Evolutionary conservation across 306 rosid genomes (phyloP), one percentile per base, ranked within the genome.

Genomic region (Cucurbita pepo): DNA sequence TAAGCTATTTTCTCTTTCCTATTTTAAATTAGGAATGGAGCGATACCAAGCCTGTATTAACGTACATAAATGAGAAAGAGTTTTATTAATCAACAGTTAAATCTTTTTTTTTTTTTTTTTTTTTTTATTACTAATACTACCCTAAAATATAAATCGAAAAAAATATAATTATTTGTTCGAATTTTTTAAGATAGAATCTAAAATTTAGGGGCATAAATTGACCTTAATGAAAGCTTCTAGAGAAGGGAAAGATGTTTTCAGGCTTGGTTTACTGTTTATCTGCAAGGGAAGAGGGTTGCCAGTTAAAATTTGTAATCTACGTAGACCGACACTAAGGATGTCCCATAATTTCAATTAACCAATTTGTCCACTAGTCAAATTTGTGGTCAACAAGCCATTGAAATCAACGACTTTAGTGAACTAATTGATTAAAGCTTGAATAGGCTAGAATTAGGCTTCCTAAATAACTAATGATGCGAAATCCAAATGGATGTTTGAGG

Each of bases 391-490:
- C 56, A 66, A 66, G 40, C 1, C 56, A 66, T 43, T 41, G 19
- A 66, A 45, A 66, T 21, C 56, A 22, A 45, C 21, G 72, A 47
- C 72, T 66, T 66, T 66, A 12, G 21, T 12, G 21, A 56, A 66
- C 56, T 22, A 45, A 64, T 21, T 66, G 72, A 66, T 66, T 66
- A 66, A 66, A 66, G 55, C 55, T 38, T 66, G n/a, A 65, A 65
- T 63, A 45, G 38, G 19, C 38, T 66, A 52, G 19, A 21, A 62
- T 16, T 66, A 66, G 21, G 41, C 72, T 66, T 66, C 56, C 72
- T 21, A 66, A 66, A 66, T 45, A 21, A 43, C 2, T 10, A 21
- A 66, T 12, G 7, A 45, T 66, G 13, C 72, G 6, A 66, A 66
- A 44, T 11, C 10, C 38, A 19, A 6, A 66, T 43, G 38, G 72